phyloP scores from a whole-genome alignment of 2,329 filamentous ascomycete genomes.

The Aspergillus glaucus region DNA sequence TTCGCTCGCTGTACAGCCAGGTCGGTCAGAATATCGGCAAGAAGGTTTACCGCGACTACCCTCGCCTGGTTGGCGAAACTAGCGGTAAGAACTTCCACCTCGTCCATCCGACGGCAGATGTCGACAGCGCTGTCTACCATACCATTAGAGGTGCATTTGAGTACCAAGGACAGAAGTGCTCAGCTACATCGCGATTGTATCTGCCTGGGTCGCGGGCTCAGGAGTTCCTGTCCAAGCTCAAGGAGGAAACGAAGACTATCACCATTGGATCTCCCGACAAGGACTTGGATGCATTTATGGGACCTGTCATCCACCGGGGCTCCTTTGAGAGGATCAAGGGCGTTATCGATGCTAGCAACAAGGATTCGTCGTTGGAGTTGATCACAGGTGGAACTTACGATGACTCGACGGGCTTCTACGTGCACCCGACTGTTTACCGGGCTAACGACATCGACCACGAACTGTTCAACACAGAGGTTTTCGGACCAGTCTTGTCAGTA shows the following conservation, averaged over 20 bases:
- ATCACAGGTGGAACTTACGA: constrained; percentile 71
- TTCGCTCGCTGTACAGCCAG: constrained; percentile 77
- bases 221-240: constrained; percentile 60
- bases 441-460: constrained; percentile 64
- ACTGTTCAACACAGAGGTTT: constrained; percentile 70
- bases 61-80: constrained; percentile 79
- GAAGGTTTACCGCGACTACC: constrained; percentile 73
- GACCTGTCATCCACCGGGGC: constrained; percentile 72
- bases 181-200: constrained; percentile 71
- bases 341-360: constrained; percentile 71
- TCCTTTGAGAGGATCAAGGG: constrained; percentile 72
- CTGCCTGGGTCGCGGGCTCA: constrained; percentile 67
- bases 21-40: constrained; percentile 74
- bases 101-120: constrained; percentile 66
- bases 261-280: constrained; percentile 52
- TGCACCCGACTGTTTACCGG: constrained; percentile 72
- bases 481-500: constrained; percentile 66
- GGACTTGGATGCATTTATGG: constrained; percentile 60
- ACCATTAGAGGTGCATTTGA: constrained; percentile 81
- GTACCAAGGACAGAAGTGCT: constrained; percentile 85
- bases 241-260: constrained; percentile 59
- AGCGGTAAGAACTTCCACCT: constrained; percentile 90
- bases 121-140: constrained; percentile 69
- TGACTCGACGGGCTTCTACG: constrained; percentile 67
- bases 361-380: constrained; percentile 62